Base-by-base conservation (phyloP, 2,329 filamentous ascomycete genomes). In the Cercospora citrullina region DNA sequence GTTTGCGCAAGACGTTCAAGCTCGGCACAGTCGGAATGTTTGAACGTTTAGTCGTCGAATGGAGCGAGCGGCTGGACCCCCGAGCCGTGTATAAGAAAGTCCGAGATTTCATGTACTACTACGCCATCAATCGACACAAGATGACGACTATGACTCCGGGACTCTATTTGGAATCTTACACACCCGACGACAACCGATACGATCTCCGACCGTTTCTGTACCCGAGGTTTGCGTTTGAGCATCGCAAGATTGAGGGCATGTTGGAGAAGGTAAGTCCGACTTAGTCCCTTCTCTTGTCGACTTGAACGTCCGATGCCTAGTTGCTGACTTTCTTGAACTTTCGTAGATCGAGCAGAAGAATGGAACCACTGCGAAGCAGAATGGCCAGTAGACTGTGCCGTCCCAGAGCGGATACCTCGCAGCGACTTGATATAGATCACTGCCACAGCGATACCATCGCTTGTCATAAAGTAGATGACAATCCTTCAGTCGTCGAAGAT, bases 121-220 rank as follows among this genome's bases (percentile, higher is more conserved):
- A 90, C 74, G 82, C 84, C 0, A 87, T 90, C 71, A 90, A 90
- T 74, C 79, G 89, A 9, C 88, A 90, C 76, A 91, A 91, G 79
- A 84, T 85, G 77, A 89, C 87, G 1, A 84, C 86, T 8, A 77
- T 88, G 60, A 89, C 87, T 1, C 87, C 87, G 0, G 82, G 83
- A 3, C 81, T 87, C 45, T 87, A 89, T 72, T 77, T 83, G 9
- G 78, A 82, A 64, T 76, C 79, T 14, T 89, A 89, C 71, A 82
- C 78, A 21, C 78, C 78, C 12, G 78, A 79, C 62, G 78, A 80
- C 67, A 89, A 90, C 71, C 78, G 87, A 4, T 87, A 83, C 69
- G 87, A 89, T 79, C 79, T 83, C 71, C 79, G 84, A 64, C 86
- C 85, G 28, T 87, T 87, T 72, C 75, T 87, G 66, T 89, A 86